Percentiles rank a stretch among this genome's conserved stretches.
Conservation (phyloP, 2,329 filamentous ascomycete species). For the Calonectria pauciramosa region DNA sequence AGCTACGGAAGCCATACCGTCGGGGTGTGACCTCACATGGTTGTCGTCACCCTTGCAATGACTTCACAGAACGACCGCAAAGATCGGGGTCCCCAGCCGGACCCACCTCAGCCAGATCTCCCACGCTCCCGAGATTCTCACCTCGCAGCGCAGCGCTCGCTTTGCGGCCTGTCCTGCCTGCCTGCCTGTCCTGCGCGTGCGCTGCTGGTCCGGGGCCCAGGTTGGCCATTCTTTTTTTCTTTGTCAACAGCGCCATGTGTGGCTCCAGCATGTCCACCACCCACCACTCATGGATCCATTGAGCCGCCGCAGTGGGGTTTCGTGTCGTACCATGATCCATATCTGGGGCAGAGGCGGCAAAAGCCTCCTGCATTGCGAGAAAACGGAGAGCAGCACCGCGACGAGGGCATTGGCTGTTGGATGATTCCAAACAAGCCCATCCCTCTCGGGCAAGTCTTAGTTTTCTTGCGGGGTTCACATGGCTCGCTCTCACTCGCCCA, state of each 20-base stretch:
- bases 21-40: slow-evolving; percentile 4
- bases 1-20: neutral
- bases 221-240: neutral
- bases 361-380: neutral
- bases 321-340: slow-evolving; percentile 13
- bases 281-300: neutral
- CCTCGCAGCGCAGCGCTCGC: slow-evolving; percentile 13
- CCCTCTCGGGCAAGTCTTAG: slow-evolving; percentile 21
- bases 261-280: neutral
- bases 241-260: neutral
- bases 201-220: slow-evolving; percentile 1
- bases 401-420: neutral
- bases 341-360: slow-evolving; percentile 19
- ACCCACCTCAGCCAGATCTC: slow-evolving; percentile 40
- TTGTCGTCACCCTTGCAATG: slow-evolving; percentile 11
- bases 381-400: neutral
- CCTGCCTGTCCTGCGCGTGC: neutral
- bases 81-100: slow-evolving; percentile 38
- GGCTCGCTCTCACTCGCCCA: slow-evolving; percentile 35
- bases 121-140: slow-evolving; percentile 31
- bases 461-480: slow-evolving; percentile 36
- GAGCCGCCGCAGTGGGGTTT: slow-evolving; percentile 19
- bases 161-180: slow-evolving; percentile 10
- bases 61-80: slow-evolving; percentile 28
- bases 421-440: slow-evolving; percentile 9